Evolutionary conservation across 2,329 filamentous ascomycete genomes (phyloP).

Genomic region (Neonectria ditissima): DNA sequence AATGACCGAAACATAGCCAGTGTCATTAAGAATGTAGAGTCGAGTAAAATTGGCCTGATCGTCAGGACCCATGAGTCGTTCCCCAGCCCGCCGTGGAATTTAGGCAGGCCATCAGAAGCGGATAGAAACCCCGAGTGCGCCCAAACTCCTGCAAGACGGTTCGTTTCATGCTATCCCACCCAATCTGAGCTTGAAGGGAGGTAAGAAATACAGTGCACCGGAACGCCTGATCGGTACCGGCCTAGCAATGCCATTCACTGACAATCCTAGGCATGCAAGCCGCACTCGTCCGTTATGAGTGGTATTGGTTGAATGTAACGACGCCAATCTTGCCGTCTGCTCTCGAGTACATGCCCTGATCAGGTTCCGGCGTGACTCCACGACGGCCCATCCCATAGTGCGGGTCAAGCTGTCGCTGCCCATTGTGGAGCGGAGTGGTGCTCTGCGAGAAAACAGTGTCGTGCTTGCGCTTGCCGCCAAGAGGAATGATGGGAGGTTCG

Average conservation of each 20-base stretch:
- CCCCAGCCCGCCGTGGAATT: slow-evolving; percentile 8
- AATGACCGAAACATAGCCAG: slow-evolving; percentile 23
- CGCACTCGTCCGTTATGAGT: slow-evolving; percentile 25
- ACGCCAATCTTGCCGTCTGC: slow-evolving; percentile 50
- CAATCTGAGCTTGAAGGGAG: slow-evolving; percentile 25
- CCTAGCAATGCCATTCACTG: slow-evolving; percentile 23
- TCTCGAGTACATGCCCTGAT: slow-evolving; percentile 50
- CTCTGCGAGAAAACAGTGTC: slow-evolving; percentile 51
- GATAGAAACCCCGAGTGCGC: slow-evolving; percentile 29
- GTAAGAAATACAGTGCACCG: slow-evolving; percentile 43
- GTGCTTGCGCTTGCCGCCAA: slow-evolving; percentile 54
- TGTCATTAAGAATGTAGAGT: slow-evolving; percentile 30
- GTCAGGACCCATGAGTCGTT: slow-evolving; percentile 25
- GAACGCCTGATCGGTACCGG: slow-evolving; percentile 37
- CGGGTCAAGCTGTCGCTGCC: slow-evolving; percentile 52
- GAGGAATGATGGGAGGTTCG: slow-evolving; percentile 41
- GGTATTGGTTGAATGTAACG: slow-evolving; percentile 48
- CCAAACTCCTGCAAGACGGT: slow-evolving; percentile 43
- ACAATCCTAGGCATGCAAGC: slow-evolving; percentile 2
- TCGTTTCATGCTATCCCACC: slow-evolving; percentile 37
- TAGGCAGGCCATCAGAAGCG: slow-evolving; percentile 13
- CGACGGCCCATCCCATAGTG: slow-evolving; percentile 44
- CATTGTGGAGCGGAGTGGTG: slow-evolving; percentile 50
- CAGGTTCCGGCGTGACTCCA: slow-evolving; percentile 44
- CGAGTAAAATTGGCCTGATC: slow-evolving; percentile 15